Conservation (phyloP, 108 stramenopile species). For the Parietichytrium sp. region DNA sequence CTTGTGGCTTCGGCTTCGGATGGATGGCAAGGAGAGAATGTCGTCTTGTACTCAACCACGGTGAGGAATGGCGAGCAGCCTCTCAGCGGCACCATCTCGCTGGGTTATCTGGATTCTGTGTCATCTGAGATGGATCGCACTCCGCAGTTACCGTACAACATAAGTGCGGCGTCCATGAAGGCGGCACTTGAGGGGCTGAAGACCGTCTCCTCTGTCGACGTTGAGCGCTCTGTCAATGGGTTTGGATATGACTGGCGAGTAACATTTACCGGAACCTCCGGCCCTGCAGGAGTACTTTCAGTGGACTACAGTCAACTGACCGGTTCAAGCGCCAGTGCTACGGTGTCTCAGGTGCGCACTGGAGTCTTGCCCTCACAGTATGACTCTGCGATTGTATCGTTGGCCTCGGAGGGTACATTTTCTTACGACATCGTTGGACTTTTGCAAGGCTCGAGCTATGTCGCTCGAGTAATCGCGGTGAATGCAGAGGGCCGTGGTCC, state of each 20-base stretch:
- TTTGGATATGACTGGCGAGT: constrained; percentile 79
- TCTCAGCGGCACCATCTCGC: constrained; percentile 68
- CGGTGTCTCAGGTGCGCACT: constrained; percentile 59
- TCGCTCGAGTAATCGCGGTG: constrained; percentile 54
- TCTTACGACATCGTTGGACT: constrained; percentile 47
- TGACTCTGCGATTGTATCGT: not conserved
- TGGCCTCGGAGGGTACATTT: not conserved
- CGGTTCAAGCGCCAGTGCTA: constrained; percentile 68
- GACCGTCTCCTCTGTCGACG: constrained; percentile 67
- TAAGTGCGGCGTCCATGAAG: constrained; percentile 64
- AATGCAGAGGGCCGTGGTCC: constrained; percentile 50
- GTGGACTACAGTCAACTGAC: constrained; percentile 68
- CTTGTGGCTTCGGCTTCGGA: constrained; percentile 64
- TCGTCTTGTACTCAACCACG: constrained; percentile 56
- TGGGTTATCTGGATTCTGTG: constrained; percentile 54
- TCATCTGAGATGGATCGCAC: constrained; percentile 56
- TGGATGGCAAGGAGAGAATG: constrained; percentile 75
- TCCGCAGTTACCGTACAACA: constrained; percentile 63
- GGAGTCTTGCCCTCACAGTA: constrained; percentile 63
- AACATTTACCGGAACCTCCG: constrained; percentile 67
- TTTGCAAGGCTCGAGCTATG: constrained; percentile 57
- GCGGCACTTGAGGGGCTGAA: constrained; percentile 65
- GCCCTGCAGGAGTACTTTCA: constrained; percentile 54
- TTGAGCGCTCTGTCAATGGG: constrained; percentile 67
- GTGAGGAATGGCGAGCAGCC: constrained; percentile 67